phyloP scores from a whole-genome alignment of 495 filamentous ascomycete species.

The Entonaema liquescens region DNA sequence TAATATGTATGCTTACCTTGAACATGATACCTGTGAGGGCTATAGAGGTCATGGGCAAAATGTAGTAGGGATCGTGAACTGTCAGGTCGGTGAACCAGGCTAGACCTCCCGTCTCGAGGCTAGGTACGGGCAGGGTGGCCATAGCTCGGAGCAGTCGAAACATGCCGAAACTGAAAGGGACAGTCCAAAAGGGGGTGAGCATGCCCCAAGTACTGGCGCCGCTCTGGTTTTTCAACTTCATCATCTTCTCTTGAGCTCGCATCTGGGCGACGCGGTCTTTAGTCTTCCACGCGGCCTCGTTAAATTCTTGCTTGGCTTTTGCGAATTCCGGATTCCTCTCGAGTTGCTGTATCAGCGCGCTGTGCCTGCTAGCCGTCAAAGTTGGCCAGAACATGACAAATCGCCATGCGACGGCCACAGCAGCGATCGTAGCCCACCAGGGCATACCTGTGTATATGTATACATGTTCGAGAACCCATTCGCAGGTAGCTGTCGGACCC shows the following conservation, averaged over 20 bases:
- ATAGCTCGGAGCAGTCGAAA: constrained; percentile 81
- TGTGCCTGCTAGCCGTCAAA: constrained; percentile 65
- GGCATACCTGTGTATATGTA: constrained; percentile 76
- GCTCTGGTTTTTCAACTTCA: constrained; percentile 56
- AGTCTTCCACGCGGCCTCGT: constrained; percentile 52
- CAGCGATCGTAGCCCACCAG: constrained; percentile 81
- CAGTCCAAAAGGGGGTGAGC: constrained; percentile 68
- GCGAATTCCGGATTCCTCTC: constrained; percentile 57
- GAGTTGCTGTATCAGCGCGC: constrained; percentile 63
- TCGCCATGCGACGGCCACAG: constrained; percentile 70
- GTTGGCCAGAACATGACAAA: constrained; percentile 69
- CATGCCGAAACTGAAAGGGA: constrained; percentile 78
- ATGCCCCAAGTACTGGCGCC: constrained; percentile 64
- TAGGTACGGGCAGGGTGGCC: constrained; percentile 80
- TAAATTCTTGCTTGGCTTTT: constrained; percentile 57
- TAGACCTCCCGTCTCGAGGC: constrained; percentile 70
- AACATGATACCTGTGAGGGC: constrained; percentile 56
- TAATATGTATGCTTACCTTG: constrained; percentile 51
- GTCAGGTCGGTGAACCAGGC: constrained; percentile 86
- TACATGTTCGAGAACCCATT: constrained; percentile 81
- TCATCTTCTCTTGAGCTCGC: constrained; percentile 56
- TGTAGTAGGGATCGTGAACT: constrained; percentile 74
- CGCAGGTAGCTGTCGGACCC: constrained; percentile 73
- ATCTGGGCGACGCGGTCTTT: constrained; percentile 56
- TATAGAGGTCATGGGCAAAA: constrained; percentile 68